Percentiles rank a stretch among this genome's conserved stretches.
Conservation (phyloP, 2,329 filamentous ascomycete species). For the Sphaceloma murrayae region DNA sequence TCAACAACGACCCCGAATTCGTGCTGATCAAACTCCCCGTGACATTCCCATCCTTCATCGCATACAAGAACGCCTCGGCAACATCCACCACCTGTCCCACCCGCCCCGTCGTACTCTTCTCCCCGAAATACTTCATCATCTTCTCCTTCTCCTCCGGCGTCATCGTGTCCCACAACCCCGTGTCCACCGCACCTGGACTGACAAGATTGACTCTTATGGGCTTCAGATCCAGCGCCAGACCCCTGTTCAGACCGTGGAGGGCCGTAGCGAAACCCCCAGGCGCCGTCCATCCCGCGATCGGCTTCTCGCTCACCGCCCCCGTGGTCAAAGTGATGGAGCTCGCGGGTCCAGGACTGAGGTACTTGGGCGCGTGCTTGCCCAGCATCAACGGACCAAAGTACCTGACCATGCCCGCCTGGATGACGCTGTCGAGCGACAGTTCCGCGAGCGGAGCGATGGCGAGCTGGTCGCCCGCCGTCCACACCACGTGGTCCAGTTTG, state of each 20-base stretch:
- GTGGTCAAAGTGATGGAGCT: constrained; percentile 50
- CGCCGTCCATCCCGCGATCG: constrained; percentile 44
- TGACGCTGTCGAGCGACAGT: constrained; percentile 34
- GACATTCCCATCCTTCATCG: constrained; percentile 39
- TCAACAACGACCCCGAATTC: constrained; percentile 32
- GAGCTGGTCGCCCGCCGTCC: constrained; percentile 46
- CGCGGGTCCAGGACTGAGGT: constrained; percentile 34
- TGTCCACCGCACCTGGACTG: constrained; percentile 44
- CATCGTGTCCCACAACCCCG: constrained; percentile 34
- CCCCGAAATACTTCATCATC: constrained; percentile 23
- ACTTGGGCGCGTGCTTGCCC: constrained; percentile 41
- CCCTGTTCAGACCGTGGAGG: constrained; percentile 44
- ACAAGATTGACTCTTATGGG: constrained; percentile 57
- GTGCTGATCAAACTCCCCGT: constrained; percentile 37
- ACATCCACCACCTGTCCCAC: constrained; percentile 36
- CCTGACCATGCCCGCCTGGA: constrained; percentile 40
- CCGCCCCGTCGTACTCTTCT: constrained; percentile 28
- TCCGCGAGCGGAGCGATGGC: constrained; percentile 34
- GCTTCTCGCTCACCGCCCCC: constrained; percentile 44
- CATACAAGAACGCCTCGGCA: constrained; percentile 40
- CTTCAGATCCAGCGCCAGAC: constrained; percentile 52
- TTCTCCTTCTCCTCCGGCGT: constrained; percentile 23
- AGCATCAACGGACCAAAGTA: constrained; percentile 44
- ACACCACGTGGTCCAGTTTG: constrained; percentile 47
- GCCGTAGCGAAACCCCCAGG: constrained; percentile 42